A percentile compares a stretch with the other conserved stretches of the same genome.
Conservation (phyloP, 2,329 filamentous ascomycete genomes). For the Dactylellina sp. region DNA sequence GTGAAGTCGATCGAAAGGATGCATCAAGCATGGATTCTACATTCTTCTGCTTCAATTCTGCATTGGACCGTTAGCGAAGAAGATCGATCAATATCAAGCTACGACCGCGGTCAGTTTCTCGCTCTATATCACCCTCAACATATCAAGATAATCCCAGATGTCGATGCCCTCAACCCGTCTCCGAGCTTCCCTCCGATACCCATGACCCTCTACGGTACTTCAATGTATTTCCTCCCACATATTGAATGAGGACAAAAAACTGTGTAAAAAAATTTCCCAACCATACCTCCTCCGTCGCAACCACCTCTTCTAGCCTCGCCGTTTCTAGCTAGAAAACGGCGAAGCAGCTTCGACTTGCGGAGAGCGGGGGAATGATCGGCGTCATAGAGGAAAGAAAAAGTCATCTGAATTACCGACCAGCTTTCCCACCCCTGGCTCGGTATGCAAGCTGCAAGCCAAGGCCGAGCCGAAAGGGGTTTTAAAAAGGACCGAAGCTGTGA, state of each 20-base stretch:
- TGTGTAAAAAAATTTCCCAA: slow-evolving; percentile 5
- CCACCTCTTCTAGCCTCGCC: slow-evolving; percentile 1
- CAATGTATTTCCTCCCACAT: neutral
- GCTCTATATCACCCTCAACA: too few relatives aligned
- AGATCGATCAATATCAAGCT: too few relatives aligned
- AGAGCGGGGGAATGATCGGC: slow-evolving; percentile 32
- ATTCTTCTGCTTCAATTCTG: too few relatives aligned
- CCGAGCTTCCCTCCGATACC: slow-evolving; percentile 39
- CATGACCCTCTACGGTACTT: neutral
- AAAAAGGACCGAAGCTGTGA: neutral
- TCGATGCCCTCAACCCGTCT: neutral
- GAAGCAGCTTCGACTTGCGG: slow-evolving; percentile 1
- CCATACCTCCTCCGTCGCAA: neutral
- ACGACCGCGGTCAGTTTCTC: neutral
- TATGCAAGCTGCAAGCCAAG: slow-evolving; percentile 20
- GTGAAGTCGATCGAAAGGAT: neutral
- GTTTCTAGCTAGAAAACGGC: slow-evolving; percentile 22
- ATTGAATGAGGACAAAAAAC: neutral
- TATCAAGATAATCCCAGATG: neutral
- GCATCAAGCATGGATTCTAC: neutral
- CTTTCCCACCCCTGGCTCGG: neutral
- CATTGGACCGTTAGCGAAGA: too few relatives aligned
- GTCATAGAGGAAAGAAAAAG: neutral
- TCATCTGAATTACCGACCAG: neutral
- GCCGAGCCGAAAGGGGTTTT: slow-evolving; percentile 15